Evolutionary conservation across 345 rosid species (phyloP).

Genomic region (Clausena lansium): DNA sequence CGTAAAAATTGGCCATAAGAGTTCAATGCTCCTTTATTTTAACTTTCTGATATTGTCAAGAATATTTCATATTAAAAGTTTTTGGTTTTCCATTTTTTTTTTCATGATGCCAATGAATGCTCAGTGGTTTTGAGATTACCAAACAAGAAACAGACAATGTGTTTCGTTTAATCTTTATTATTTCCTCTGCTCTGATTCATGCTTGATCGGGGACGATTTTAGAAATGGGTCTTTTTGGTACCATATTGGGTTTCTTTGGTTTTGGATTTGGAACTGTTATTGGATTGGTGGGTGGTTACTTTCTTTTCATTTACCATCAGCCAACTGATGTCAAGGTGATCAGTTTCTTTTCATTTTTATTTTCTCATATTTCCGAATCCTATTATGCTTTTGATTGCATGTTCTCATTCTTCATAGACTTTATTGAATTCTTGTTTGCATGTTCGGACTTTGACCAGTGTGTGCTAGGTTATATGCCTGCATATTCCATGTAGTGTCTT

Average conservation of each 20-base stretch:
- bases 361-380: background rate
- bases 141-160: background rate
- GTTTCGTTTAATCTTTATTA: background rate
- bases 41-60: slow-evolving; percentile 8
- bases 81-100: background rate
- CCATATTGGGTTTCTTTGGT: slow-evolving; percentile 59
- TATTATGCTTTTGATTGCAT: background rate
- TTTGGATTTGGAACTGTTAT: slow-evolving; percentile 79
- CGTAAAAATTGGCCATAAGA: slow-evolving; percentile 27
- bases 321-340: slow-evolving; percentile 85
- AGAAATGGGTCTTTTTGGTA: slow-evolving; percentile 66
- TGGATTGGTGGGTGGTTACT: slow-evolving; percentile 72
- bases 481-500: background rate
- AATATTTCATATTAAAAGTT: background rate
- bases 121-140: background rate
- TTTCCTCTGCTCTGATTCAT: background rate
- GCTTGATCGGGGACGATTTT: slow-evolving; percentile 18
- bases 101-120: background rate
- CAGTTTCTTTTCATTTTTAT: slow-evolving; percentile 2
- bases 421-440: background rate
- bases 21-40: slow-evolving; percentile 26
- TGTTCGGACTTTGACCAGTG: background rate
- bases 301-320: slow-evolving; percentile 65
- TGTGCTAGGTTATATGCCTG: too few species aligned
- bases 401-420: background rate